Evolutionary conservation across 2,329 filamentous ascomycete genomes (phyloP), one percentile per base, ranked within the genome.

Genomic region (Aspergillus pseudoviridinutans): DNA sequence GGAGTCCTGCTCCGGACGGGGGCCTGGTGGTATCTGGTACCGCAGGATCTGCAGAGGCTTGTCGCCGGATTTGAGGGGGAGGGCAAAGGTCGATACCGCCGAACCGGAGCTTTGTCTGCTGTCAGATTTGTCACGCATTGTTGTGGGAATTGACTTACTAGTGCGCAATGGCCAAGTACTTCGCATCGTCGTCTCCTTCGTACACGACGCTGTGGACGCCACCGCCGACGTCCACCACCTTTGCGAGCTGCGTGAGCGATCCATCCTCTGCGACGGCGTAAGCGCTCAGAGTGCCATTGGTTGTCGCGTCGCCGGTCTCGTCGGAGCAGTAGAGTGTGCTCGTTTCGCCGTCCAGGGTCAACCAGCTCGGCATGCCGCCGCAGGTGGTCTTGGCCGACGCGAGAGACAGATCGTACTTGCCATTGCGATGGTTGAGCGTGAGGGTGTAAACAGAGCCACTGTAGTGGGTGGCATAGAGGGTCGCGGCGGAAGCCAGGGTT

Each of bases 1-100:
- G 6, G 79, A 76, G 46, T 82, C 77, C 71, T 89, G 84, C 53
- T 83, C 81, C 4, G 66, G 61, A 1, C 70, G 62, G 24, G 76
- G 67, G 47, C 77, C 78, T 0, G 73, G 71, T 1, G 67, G 57
- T 44, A 75, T 56, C 10, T 67, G 73, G 68, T 78, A 82, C 44
- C 69, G 69, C 64, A 82, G 72, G 38, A 69, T 71, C 61, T 82
- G 75, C 9, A 76, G 58, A 27, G 61, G 41, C 0, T 55, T 12
- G 4, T 59, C 44, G 28, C 57, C 44, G 12, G 53, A 14, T 17
- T 54, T 28, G 1, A 74, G 47, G 1, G 72, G 72, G 5, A 75
- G 64, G 3, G 62, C 17, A 56, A 66, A 74, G 8, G 71, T 72
- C 44, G 73, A 73, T 20, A 75, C 29, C 2, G 71, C 65, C 2